Evolutionary conservation across 495 filamentous ascomycete genomes (phyloP).

Genomic region (Lichina pygmaea): DNA sequence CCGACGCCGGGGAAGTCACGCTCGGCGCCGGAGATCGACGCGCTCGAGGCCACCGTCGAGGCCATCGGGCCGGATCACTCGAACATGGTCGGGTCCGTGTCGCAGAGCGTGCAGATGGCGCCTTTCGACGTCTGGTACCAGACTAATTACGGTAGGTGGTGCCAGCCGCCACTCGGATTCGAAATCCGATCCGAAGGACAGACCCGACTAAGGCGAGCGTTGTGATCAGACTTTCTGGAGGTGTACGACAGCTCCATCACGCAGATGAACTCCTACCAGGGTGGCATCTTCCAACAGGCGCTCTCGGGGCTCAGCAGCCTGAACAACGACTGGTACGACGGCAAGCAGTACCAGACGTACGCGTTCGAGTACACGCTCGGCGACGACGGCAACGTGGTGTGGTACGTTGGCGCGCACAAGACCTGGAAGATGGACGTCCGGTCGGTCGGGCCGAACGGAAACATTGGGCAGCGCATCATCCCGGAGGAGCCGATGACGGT

Average conservation of each 20-base stretch:
- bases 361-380: conserved; percentile 51
- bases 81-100: conserved; percentile 28
- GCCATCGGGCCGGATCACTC: conserved; percentile 21
- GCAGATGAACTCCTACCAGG: conserved; percentile 34
- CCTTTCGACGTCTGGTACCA: conserved; percentile 57
- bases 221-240: conserved; percentile 24
- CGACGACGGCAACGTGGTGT: conserved; percentile 28
- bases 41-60: conserved; percentile 38
- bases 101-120: conserved; percentile 46
- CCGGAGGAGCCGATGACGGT: conserved; percentile 44
- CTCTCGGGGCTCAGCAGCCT: conserved; percentile 43
- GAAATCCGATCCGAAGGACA: too few relatives aligned
- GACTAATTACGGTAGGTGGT: conserved; percentile 30
- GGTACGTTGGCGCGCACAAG: conserved; percentile 37
- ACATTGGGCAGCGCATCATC: conserved; percentile 40
- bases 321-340: conserved; percentile 57
- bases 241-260: conserved; percentile 33
- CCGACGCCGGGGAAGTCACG: conserved; percentile 42
- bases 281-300: conserved; percentile 47
- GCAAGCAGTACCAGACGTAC: conserved; percentile 41
- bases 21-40: conserved; percentile 53
- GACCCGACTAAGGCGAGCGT: too few relatives aligned
- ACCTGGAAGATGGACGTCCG: conserved; percentile 40
- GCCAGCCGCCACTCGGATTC: too few relatives aligned
- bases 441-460: conserved; percentile 44